Evolutionary conservation across 176 grass and related monocot genomes (phyloP).

Genomic region (Musa schizocarpa): DNA sequence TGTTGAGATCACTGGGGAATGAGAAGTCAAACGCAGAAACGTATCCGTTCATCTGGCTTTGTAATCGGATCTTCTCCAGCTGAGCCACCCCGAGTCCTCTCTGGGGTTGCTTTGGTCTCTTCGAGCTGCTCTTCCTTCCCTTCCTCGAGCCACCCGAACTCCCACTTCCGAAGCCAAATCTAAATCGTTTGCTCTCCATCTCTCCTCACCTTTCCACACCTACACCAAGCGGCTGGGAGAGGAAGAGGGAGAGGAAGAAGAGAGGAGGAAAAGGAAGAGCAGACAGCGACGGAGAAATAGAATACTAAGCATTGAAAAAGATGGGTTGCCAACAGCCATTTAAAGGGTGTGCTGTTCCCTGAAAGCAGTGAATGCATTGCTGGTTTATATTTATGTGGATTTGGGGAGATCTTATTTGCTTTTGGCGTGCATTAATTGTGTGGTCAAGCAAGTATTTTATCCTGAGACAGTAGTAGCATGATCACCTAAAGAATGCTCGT

Average conservation of each 20-base stretch:
- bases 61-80: slow-evolving; percentile 7
- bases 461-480: too few species aligned
- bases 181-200: not conserved
- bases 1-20: not conserved
- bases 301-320: not conserved
- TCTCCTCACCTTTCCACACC: not conserved
- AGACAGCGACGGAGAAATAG: not conserved
- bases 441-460: not conserved
- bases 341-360: not conserved
- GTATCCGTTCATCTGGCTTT: not conserved
- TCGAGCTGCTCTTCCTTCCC: not conserved
- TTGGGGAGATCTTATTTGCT: not conserved
- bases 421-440: not conserved
- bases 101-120: not conserved
- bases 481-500: too few species aligned
- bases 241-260: not conserved
- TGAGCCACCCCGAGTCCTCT: slow-evolving; percentile 6
- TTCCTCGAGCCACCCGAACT: not conserved
- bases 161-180: not conserved
- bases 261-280: not conserved
- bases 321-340: not conserved
- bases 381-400: slow-evolving; percentile 3
- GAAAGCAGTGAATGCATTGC: not conserved
- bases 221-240: not conserved
- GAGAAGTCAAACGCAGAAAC: not conserved